Conservation (phyloP, 345 rosid genomes). For the Cochlearia excelsa region DNA sequence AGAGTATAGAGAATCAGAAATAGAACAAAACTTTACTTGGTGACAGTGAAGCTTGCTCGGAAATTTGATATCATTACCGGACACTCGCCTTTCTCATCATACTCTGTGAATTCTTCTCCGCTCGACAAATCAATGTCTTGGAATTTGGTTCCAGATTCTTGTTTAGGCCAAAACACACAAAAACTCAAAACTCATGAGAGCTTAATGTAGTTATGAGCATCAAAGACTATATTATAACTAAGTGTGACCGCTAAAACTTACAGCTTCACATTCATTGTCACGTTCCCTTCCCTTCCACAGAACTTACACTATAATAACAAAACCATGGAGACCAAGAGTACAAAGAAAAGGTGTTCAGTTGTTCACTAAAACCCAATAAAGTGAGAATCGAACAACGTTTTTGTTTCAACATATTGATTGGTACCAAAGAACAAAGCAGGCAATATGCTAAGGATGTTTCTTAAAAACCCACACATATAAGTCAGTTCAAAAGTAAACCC, state of each 20-base stretch:
- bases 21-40: constrained; percentile 39
- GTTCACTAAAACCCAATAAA: not conserved
- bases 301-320: constrained; percentile 63
- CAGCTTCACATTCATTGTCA: constrained; percentile 65
- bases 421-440: not conserved
- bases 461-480: not conserved
- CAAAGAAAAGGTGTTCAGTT: not conserved
- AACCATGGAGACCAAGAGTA: constrained; percentile 9
- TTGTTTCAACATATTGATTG: not conserved
- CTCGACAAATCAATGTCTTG: constrained; percentile 67
- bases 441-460: not conserved
- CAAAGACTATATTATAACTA: constrained; percentile 9
- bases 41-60: constrained; percentile 59
- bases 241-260: constrained; percentile 41
- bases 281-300: constrained; percentile 76
- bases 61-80: constrained; percentile 85
- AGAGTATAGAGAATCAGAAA: not conserved
- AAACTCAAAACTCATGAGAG: constrained; percentile 6
- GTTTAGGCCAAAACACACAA: not conserved
- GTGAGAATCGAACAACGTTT: not conserved
- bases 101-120: constrained; percentile 65
- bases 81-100: constrained; percentile 83
- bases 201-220: not conserved
- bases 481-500: no score
- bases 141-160: constrained; percentile 63